phyloP scores from a whole-genome alignment of 2,329 filamentous ascomycete species.

The Cadophora sp. region DNA sequence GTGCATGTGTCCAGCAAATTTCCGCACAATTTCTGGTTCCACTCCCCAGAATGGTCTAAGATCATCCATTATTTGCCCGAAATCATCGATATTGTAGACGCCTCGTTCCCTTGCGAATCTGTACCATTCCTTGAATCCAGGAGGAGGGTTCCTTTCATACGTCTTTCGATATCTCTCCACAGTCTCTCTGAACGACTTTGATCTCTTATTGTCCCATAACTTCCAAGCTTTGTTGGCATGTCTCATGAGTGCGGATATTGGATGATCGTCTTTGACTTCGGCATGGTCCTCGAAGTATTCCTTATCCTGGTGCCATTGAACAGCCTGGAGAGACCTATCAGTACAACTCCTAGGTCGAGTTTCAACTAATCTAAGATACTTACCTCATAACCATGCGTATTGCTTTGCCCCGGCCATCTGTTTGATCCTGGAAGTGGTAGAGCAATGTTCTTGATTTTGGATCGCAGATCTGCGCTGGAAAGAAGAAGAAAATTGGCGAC shows the following conservation, averaged over 20 bases:
- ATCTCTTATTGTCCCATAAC: slow-evolving; percentile 45
- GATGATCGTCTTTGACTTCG: slow-evolving; percentile 41
- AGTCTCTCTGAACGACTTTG: slow-evolving; percentile 56
- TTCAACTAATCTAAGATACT: slow-evolving; percentile 14
- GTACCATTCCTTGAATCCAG: slow-evolving; percentile 68
- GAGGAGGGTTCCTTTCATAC: slow-evolving; percentile 66
- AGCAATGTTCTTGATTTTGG: slow-evolving; percentile 38
- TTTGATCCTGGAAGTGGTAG: slow-evolving; percentile 35
- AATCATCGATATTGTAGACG: slow-evolving; percentile 66
- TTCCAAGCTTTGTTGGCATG: slow-evolving; percentile 42
- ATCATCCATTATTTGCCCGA: slow-evolving; percentile 69
- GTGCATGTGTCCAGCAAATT: slow-evolving; percentile 52
- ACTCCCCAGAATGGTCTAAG: slow-evolving; percentile 64
- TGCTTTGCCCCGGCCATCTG: slow-evolving; percentile 22
- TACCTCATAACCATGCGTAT: slow-evolving; percentile 34
- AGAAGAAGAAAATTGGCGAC: slow-evolving; percentile 40
- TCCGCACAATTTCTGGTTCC: slow-evolving; percentile 44
- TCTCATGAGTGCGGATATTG: slow-evolving; percentile 43
- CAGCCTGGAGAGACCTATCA: background rate
- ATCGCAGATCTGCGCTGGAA: slow-evolving; percentile 36
- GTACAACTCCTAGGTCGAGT: too few species aligned
- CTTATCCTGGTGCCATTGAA: slow-evolving; percentile 35
- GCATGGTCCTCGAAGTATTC: slow-evolving; percentile 37
- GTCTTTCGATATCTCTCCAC: slow-evolving; percentile 61
- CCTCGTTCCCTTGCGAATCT: slow-evolving; percentile 57